These are phyloP conservation scores for Discostella stelligeroides DNA, from an alignment of 108 stramenopile species.

Conservation along the genomic window DNA sequence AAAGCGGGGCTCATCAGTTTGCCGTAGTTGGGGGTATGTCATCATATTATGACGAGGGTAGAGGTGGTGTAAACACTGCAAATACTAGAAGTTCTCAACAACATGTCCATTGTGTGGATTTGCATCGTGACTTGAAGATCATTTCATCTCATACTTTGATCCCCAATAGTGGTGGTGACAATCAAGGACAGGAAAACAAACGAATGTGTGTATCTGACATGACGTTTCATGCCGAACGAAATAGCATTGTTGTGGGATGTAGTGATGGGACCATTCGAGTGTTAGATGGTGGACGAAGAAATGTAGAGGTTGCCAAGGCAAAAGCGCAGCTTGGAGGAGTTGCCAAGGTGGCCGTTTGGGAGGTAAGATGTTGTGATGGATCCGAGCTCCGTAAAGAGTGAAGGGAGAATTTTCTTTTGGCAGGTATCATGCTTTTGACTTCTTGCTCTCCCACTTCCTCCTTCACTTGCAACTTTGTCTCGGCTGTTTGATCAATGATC, in stretches of 20 bases:
- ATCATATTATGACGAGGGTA: not conserved
- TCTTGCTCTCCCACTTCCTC: not conserved
- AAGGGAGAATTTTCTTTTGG: no score
- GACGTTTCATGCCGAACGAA: conserved; percentile 54
- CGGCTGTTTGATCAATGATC: no score
- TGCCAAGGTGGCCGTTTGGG: conserved; percentile 60
- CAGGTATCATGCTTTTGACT: conserved; percentile 1
- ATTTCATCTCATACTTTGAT: conserved; percentile 66
- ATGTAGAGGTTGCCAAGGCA: conserved; percentile 63
- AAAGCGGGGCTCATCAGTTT: conserved; percentile 20
- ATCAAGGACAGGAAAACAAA: conserved; percentile 7
- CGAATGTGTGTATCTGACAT: conserved; percentile 59
- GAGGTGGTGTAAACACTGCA: no score
- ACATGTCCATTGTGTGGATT: conserved; percentile 70
- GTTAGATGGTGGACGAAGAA: conserved; percentile 65
- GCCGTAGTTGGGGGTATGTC: conserved; percentile 71
- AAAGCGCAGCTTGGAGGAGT: conserved; percentile 73
- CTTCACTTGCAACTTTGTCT: not conserved
- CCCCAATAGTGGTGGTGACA: conserved; percentile 6
- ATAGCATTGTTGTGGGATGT: conserved; percentile 73
- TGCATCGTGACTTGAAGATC: conserved; percentile 69
- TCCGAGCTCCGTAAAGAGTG: no score
- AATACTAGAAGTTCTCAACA: conserved; percentile 21
- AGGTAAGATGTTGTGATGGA: conserved; percentile 36
- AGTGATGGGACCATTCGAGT: conserved; percentile 81